Base-by-base conservation (phyloP, 768 basidiomycete species). In the Kwoniella sp. region DNA sequence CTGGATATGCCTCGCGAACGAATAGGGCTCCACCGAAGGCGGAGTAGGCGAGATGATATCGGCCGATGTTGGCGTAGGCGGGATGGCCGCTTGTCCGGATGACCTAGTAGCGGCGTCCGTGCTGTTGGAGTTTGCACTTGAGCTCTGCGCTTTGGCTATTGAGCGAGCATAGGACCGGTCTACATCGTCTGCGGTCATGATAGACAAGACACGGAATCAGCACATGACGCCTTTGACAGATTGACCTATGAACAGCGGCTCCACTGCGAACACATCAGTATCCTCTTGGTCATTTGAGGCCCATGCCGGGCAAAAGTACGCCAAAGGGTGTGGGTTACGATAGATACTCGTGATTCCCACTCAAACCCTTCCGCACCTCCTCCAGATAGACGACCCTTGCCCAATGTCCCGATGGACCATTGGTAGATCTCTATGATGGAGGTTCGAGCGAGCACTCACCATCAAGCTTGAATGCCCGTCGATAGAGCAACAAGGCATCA, bases 401-500 rank as follows among this genome's bases (percentile, higher is more conserved):
- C n/a, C n/a, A n/a, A n/a, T n/a, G n/a, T n/a, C n/a, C n/a, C n/a
- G n/a, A n/a, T n/a, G n/a, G n/a, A n/a, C n/a, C n/a, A n/a, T n/a
- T n/a, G 15, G 37, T n/a, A n/a, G n/a, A n/a, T n/a, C n/a, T n/a
- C n/a, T n/a, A n/a, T n/a, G n/a, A n/a, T n/a, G n/a, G n/a, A n/a
- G n/a, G n/a, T n/a, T n/a, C n/a, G n/a, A n/a, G 13, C n/a, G 20
- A 4, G 7, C 22, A 66, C 78, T 69, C 56, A 78, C 76, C 83
- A 65, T 93, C 86, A 81, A 89, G 81, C 58, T 88, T 86, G 78
- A 93, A 93, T 1, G 91, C 91, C 66, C 86, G 86, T 11, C 91
- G 87, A 73, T 95, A 96, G 8, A 92, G 81, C 26, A 80, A 74
- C 11, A 93, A 80, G 12, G 93, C 93, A 34, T 89, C 86, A 68